Evolutionary conservation across 768 basidiomycete species (phyloP).

Genomic region (Saitozyma podzolica): DNA sequence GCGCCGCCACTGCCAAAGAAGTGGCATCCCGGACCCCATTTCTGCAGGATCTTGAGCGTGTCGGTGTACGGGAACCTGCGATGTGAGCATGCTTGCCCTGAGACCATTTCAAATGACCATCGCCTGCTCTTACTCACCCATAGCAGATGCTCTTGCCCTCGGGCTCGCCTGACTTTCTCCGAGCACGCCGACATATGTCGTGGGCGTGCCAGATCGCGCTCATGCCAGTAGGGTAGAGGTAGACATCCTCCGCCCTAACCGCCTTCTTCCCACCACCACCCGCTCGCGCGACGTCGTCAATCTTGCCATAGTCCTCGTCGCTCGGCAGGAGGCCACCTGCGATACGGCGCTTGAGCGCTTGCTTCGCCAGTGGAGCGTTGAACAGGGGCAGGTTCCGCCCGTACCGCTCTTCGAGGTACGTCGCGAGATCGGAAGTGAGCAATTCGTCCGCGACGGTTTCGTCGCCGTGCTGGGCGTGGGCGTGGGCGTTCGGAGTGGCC

Average conservation of each 20-base stretch:
- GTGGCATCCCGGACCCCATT: conserved; percentile 93
- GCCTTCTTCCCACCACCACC: conserved; percentile 52
- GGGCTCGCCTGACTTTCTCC: conserved; percentile 53
- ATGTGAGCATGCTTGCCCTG: not conserved
- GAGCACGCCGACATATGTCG: conserved; percentile 60
- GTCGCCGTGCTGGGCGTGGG: conserved; percentile 59
- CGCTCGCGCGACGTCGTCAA: conserved; percentile 43
- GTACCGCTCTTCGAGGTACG: conserved; percentile 91
- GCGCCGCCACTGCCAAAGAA: conserved; percentile 82
- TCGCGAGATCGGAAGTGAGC: conserved; percentile 64
- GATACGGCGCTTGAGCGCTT: conserved; percentile 80
- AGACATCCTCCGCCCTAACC: conserved; percentile 84
- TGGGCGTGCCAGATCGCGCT: conserved; percentile 91
- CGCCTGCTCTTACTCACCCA: conserved; percentile 62
- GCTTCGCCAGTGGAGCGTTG: conserved; percentile 76
- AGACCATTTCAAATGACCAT: not conserved
- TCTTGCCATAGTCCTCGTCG: conserved; percentile 57
- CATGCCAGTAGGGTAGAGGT: conserved; percentile 85
- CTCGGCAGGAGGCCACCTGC: conserved; percentile 73
- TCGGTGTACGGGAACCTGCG: conserved; percentile 90
- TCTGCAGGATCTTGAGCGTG: conserved; percentile 87
- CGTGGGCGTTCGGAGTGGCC: conserved; percentile 58
- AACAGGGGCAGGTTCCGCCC: conserved; percentile 80
- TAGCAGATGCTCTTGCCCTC: conserved; percentile 85
- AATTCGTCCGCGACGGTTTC: conserved; percentile 56